These are phyloP conservation scores for Myxozyma mucilagina DNA, from an alignment of 805 yeast species.

Conservation along the genomic window DNA sequence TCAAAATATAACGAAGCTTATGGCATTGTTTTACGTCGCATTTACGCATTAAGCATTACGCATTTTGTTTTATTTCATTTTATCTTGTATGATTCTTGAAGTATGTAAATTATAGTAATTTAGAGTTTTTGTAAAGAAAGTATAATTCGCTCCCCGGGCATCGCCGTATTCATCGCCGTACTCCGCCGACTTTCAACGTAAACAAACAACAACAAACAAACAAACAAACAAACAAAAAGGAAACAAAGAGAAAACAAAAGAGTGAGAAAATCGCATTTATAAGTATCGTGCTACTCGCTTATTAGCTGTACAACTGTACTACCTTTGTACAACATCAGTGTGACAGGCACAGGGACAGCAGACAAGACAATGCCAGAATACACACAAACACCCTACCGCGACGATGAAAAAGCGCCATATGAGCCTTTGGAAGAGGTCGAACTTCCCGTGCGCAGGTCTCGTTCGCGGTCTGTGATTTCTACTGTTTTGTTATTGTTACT, in stretches of 20 bases:
- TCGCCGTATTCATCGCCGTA: conserved; percentile 10
- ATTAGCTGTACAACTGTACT: not conserved
- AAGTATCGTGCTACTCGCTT: too few species aligned
- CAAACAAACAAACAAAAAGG: too few species aligned
- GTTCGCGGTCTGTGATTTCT: not conserved
- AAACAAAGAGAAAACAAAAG: too few species aligned
- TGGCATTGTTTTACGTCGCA: not conserved
- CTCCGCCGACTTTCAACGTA: too few species aligned
- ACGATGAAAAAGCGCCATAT: conserved; percentile 12
- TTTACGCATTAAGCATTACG: too few species aligned
- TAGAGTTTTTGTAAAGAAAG: too few species aligned
- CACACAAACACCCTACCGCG: conserved; percentile 10
- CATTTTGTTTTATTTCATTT: not conserved
- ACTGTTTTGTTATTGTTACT: conserved; percentile 6
- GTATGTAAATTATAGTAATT: too few species aligned
- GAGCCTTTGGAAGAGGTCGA: conserved; percentile 9
- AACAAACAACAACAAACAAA: not conserved
- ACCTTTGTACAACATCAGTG: not conserved
- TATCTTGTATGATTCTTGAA: too few species aligned
- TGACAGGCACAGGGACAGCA: too few species aligned
- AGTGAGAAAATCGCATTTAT: too few species aligned
- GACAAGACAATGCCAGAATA: conserved; percentile 11
- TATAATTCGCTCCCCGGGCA: too few species aligned
- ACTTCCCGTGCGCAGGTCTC: conserved; percentile 6
- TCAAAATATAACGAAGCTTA: not conserved